Evolutionary conservation across 1,284 basidiomycete genomes (phyloP).

Genomic region (Cryptococcus sp.): DNA sequence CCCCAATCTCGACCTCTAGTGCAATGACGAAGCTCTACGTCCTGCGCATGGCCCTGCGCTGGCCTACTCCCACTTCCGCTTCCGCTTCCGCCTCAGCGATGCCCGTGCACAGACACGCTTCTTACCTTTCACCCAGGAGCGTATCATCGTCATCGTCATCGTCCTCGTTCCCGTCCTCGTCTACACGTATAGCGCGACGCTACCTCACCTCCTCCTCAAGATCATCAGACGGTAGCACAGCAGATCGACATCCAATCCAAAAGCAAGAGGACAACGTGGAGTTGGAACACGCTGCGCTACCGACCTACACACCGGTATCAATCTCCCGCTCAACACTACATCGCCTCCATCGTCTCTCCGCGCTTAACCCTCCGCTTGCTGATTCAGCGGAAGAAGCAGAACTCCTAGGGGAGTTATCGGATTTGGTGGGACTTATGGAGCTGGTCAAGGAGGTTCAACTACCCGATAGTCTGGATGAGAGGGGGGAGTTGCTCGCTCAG

Average conservation of each 20-base stretch:
- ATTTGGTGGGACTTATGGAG: conserved; percentile 38
- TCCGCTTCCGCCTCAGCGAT: background rate
- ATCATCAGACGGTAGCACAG: too few species aligned
- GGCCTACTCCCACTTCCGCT: too few species aligned
- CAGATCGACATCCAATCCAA: too few species aligned
- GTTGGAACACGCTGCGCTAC: background rate
- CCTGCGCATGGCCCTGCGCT: background rate
- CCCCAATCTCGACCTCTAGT: too few species aligned
- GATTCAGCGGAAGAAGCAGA: conserved; percentile 30
- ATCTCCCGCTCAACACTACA: conserved; percentile 19
- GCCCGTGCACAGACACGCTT: background rate
- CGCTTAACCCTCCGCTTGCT: conserved; percentile 29
- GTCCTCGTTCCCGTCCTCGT: conserved; percentile 7
- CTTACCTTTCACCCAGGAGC: background rate
- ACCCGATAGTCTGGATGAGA: conserved; percentile 14
- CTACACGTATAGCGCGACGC: background rate
- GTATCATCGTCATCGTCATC: conserved; percentile 8
- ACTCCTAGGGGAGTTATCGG: conserved; percentile 25
- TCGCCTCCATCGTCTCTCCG: conserved; percentile 33
- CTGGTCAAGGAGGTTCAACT: conserved; percentile 33
- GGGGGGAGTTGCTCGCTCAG: conserved; percentile 22
- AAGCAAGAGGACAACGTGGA: background rate
- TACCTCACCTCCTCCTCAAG: conserved; percentile 1
- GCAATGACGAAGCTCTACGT: too few species aligned
- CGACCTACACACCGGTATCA: background rate